Evolutionary conservation across 2,329 filamentous ascomycete species (phyloP).

Genomic region (Phialocephala subalpina): DNA sequence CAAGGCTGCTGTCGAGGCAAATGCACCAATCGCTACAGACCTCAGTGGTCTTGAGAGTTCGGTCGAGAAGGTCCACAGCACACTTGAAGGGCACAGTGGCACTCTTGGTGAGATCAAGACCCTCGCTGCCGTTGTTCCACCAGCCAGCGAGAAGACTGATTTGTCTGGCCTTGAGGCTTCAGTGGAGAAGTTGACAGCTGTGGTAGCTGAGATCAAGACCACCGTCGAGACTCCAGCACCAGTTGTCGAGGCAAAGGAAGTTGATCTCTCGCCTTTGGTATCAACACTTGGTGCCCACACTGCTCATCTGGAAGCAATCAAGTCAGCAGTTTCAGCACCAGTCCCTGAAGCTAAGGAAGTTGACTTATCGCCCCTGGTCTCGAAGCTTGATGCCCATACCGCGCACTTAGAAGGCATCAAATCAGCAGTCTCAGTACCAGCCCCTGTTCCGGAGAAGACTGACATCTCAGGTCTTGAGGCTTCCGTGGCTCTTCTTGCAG

Average conservation of each 20-base stretch:
- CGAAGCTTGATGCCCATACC: conserved; percentile 9
- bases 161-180: conserved; percentile 29
- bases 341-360: background rate
- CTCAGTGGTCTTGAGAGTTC: conserved; percentile 25
- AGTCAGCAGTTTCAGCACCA: conserved; percentile 11
- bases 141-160: conserved; percentile 31
- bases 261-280: conserved; percentile 26
- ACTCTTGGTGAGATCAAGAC: conserved; percentile 35
- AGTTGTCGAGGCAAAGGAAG: conserved; percentile 14
- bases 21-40: conserved; percentile 15
- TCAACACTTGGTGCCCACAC: conserved; percentile 23
- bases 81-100: conserved; percentile 30
- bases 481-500: conserved; percentile 7
- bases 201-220: conserved; percentile 33
- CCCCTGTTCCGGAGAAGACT: conserved; percentile 8
- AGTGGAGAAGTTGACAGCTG: conserved; percentile 23
- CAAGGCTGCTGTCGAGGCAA: conserved; percentile 20
- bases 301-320: conserved; percentile 26
- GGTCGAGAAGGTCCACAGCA: conserved; percentile 23
- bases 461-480: conserved; percentile 23
- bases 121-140: conserved; percentile 22
- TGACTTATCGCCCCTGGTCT: background rate
- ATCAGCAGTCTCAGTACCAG: conserved; percentile 2
- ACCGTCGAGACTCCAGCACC: conserved; percentile 23
- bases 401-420: conserved; percentile 16